Conservation (phyloP, 2,329 filamentous ascomycete genomes). For the Byssoonygena ceratinophila region DNA sequence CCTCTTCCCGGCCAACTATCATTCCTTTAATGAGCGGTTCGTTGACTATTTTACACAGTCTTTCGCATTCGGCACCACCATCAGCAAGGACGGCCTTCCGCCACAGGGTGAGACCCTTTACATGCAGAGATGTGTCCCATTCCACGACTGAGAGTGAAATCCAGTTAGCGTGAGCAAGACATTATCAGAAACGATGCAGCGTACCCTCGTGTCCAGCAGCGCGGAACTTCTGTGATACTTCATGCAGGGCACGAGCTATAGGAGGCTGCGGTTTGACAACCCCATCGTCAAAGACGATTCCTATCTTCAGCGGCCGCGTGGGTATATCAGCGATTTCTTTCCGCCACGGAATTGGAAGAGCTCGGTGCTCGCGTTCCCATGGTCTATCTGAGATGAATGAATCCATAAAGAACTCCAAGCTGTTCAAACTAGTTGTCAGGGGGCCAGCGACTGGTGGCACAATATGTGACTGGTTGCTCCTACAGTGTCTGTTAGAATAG, state of each 20-base stretch:
- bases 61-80: constrained; percentile 25
- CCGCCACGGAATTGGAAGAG: constrained; percentile 31
- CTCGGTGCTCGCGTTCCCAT: constrained; percentile 31
- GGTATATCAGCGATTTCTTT: constrained; percentile 18
- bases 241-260: constrained; percentile 45
- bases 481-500: constrained; percentile 17
- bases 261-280: constrained; percentile 52
- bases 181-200: neutral
- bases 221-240: constrained; percentile 42
- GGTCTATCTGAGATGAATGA: constrained; percentile 27
- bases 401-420: constrained; percentile 24
- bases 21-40: constrained; percentile 30
- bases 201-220: constrained; percentile 41
- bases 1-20: constrained; percentile 25
- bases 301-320: constrained; percentile 47
- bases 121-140: constrained; percentile 25
- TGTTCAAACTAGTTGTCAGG: constrained; percentile 22
- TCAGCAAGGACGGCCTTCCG: constrained; percentile 27
- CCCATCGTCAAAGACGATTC: constrained; percentile 49
- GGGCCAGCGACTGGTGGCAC: constrained; percentile 22
- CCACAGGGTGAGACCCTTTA: constrained; percentile 25
- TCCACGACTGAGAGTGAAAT: constrained; percentile 22
- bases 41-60: constrained; percentile 23
- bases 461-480: constrained; percentile 22
- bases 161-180: neutral